Evolutionary conservation across 192 early-diverging fungal species (phyloP), one percentile per base, ranked within the genome.

Genomic region (Martensiomyces pterosporus): DNA sequence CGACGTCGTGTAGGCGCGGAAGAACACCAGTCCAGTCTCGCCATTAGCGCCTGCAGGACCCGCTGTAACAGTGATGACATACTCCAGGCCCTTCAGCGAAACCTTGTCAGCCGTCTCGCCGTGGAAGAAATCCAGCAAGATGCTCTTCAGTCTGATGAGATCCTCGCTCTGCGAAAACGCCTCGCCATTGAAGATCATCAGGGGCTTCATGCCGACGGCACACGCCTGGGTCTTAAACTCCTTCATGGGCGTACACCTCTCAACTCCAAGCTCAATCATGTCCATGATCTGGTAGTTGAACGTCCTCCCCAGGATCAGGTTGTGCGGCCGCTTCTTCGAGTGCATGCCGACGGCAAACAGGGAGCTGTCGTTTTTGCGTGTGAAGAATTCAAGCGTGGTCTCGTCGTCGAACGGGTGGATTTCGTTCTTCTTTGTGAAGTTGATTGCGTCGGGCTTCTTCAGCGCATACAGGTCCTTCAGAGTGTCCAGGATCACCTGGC

Each of bases 381-480:
- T 83, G 49, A 97, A 90, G 48, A 97, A 96, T 73, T 99, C 89
- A 21, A 95, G 73, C 29, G 83, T 82, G 19, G 86, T 84, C 12
- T 91, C 84, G 51, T 97, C 89, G 53, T 99, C 97, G 58, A 99
- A 99, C 23, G 97, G 97, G 34, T 89, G 88, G 50, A 99, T 83
- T 48, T 92, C 86, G 58, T 99, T 97, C 66, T 91, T 94, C 59
- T 93, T 94, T 54, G 80, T 80, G 65, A 99, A 95, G 49, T 89
- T 80, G 41, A 93, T 76, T 8, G 82, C 90, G 42, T 95, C 75
- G 6, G 94, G 88, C 58, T 91, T 89, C 75, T 93, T 94, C 35
- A 99, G 75, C 47, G 84, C 68, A 60, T 88, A 90, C 83, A 99
- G 78, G 66, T 99, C 93, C 45, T 84, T 80, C 26, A 99, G 79